Percentiles rank a stretch among this genome's conserved stretches.
Evolutionary conservation across 1,284 basidiomycete genomes (phyloP).

Genomic region (Apiotrichum sp.): DNA sequence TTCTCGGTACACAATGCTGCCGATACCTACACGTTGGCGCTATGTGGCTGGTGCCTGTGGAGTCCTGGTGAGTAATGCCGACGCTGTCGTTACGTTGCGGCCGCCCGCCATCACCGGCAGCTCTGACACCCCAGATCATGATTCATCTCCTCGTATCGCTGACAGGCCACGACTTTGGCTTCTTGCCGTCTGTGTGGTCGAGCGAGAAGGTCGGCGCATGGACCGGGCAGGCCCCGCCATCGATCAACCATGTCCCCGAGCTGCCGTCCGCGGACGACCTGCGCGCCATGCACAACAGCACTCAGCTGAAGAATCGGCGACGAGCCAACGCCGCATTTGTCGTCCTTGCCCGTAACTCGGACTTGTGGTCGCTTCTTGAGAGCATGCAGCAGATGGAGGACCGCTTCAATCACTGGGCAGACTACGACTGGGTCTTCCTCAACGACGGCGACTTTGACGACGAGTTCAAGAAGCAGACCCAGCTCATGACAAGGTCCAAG

Average conservation of each 20-base stretch:
- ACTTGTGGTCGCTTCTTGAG: conserved; percentile 62
- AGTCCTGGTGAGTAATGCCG: not conserved
- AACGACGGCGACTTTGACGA: conserved; percentile 73
- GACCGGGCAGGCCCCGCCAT: not conserved
- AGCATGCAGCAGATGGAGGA: conserved; percentile 49
- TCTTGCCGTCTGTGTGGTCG: conserved; percentile 15
- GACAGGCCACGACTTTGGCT: conserved; percentile 18
- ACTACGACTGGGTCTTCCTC: conserved; percentile 79
- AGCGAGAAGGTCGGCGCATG: not conserved
- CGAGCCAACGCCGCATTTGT: conserved; percentile 77
- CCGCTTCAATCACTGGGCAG: conserved; percentile 69
- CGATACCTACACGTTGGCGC: not conserved
- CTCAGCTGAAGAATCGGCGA: not conserved
- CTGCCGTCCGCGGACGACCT: not conserved
- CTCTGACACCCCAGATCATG: not conserved
- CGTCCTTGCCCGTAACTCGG: conserved; percentile 70
- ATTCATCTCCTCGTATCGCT: conserved; percentile 41
- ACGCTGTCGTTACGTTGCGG: too few relatives aligned
- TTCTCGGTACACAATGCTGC: not conserved
- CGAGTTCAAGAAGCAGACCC: conserved; percentile 67
- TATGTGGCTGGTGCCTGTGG: not conserved
- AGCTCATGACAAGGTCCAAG: conserved; percentile 59
- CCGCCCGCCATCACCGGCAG: not conserved
- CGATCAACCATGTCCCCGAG: not conserved
- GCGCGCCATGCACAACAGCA: not conserved